Percentiles rank a stretch among this genome's conserved stretches.
These are phyloP conservation scores for Xylaria sp. DNA, from an alignment of 2,329 filamentous ascomycete species.

Conservation along the genomic window DNA sequence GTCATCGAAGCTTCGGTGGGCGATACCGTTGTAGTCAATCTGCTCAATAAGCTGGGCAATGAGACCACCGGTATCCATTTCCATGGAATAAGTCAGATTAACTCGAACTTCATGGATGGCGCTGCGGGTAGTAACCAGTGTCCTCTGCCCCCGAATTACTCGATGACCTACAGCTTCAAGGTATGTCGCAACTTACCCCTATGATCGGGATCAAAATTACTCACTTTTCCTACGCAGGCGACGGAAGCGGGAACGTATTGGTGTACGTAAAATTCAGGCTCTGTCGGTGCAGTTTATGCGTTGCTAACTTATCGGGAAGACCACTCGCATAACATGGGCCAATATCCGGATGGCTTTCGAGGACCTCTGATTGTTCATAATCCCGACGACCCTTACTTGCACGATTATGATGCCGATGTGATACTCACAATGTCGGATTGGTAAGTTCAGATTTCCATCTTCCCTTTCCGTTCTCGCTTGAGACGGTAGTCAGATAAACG, in stretches of 20 bases:
- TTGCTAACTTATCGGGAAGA: constrained; percentile 33
- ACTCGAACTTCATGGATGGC: constrained; percentile 56
- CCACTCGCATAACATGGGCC: constrained; percentile 59
- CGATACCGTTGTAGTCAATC: constrained; percentile 45
- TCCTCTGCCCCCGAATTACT: constrained; percentile 45
- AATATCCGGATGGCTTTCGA: constrained; percentile 63
- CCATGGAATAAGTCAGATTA: constrained; percentile 57
- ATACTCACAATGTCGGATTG: constrained; percentile 54
- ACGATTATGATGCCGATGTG: constrained; percentile 53
- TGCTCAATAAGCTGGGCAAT: constrained; percentile 47
- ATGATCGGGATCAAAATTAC: not conserved
- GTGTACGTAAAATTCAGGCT: constrained; percentile 33
- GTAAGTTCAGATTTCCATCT: constrained; percentile 35
- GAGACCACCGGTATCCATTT: constrained; percentile 51
- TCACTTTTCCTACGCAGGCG: constrained; percentile 24
- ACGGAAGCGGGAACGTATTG: constrained; percentile 43
- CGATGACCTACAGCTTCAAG: constrained; percentile 53
- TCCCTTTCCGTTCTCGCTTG: constrained; percentile 31
- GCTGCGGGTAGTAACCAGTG: constrained; percentile 53
- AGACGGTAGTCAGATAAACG: constrained; percentile 32
- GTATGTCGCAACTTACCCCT: constrained; percentile 29
- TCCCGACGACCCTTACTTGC: constrained; percentile 46
- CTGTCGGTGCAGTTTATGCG: not conserved
- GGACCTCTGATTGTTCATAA: constrained; percentile 58
- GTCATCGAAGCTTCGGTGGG: constrained; percentile 50